Base-by-base conservation (phyloP, 192 early-diverging fungal genomes). In the Helicostylum pulchrum region DNA sequence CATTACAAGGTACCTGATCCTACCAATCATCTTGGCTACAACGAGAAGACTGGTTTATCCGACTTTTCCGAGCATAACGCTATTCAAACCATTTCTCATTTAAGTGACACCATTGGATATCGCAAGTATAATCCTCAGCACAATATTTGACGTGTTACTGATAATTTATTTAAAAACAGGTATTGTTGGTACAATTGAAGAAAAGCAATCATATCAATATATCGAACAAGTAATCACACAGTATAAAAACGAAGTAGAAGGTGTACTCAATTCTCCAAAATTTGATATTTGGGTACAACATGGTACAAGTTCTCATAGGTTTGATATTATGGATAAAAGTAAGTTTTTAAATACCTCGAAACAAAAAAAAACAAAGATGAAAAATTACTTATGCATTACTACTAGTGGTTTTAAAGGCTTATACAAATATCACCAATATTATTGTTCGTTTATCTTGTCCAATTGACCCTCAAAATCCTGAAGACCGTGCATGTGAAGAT, bases 241-340 rank as follows among this genome's bases (percentile, higher is more conserved):
- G 0, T 65, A 77, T 47, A 68, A 78, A 62, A 53, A 62, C 20
- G 39, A 62, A 1, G 75, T 77, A 8, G 48, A 68, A 31, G 45
- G 53, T 2, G 64, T 72, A 7, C 49, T 58, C 4, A 59, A 50
- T 9, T 60, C 78, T 12, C 82, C 78, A 2, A 69, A 79, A 42
- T 80, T 81, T 70, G 87, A 87, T 30, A 78, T 87, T 47, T 80
- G 83, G 72, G 73, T 83, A 6, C 85, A 90, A 65, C 67, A 75
- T 10, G 79, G 74, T 12, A 72, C 80, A 71, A 87, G 88, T 44
- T 81, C 76, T 11, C 88, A 90, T 72, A 78, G 80, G 1, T 90
- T 90, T 73, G 84, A 88, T 66, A 78, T 90, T 55, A 86, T 90
- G 87, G 80, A 80, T 45, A 74, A 87, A 66, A 80, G 86, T 82